Conservation (phyloP, 768 basidiomycete species). For the Stropharia rugosoannulata region DNA sequence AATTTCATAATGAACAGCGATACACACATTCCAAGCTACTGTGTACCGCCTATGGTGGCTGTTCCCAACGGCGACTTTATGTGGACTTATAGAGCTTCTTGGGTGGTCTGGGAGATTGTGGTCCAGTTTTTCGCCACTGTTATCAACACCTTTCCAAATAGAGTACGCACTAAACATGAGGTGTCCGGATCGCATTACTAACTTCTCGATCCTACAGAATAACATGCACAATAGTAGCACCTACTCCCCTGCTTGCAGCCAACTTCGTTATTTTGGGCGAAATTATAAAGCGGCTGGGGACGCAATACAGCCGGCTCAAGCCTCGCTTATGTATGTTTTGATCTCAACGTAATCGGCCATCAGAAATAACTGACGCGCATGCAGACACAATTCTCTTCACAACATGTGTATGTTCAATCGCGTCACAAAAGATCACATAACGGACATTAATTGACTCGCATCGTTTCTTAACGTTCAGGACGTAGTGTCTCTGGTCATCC, state of each 20-base stretch:
- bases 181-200: slow-evolving; percentile 52
- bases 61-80: slow-evolving; percentile 21
- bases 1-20: no score
- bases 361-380: neutral
- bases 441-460: no score
- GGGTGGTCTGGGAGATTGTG: slow-evolving; percentile 25
- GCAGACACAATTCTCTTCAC: slow-evolving; percentile 46
- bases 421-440: no score
- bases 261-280: slow-evolving; percentile 57
- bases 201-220: slow-evolving; percentile 35
- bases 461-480: slow-evolving; percentile 27
- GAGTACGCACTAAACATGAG: neutral
- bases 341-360: neutral
- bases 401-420: slow-evolving; percentile 24
- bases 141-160: slow-evolving; percentile 18
- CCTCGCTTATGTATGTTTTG: slow-evolving; percentile 22
- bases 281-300: slow-evolving; percentile 41
- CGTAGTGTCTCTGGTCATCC: slow-evolving; percentile 51
- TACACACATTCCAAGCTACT: neutral
- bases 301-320: slow-evolving; percentile 43
- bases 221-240: slow-evolving; percentile 47
- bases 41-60: slow-evolving; percentile 1
- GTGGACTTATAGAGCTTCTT: slow-evolving; percentile 21
- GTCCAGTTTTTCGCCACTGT: slow-evolving; percentile 17
- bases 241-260: slow-evolving; percentile 52